These are phyloP conservation scores for Begonia peltatifolia DNA, from an alignment of 306 rosid genomes.

Conservation along the genomic window DNA sequence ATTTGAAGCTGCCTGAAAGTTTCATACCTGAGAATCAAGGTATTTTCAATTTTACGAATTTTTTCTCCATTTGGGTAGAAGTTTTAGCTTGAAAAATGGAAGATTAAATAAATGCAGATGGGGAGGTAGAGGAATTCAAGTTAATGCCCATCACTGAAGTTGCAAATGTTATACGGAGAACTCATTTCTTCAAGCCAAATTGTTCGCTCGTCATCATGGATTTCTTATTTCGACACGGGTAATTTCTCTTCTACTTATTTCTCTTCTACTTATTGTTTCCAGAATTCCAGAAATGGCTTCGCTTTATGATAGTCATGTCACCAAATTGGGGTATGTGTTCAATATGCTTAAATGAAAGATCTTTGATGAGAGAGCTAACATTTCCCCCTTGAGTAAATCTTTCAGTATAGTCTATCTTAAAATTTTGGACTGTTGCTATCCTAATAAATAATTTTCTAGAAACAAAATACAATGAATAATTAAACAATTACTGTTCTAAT, in stretches of 20 bases:
- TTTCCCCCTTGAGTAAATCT: too few species aligned
- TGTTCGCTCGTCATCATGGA: conserved; percentile 61
- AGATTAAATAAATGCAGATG: conserved; percentile 36
- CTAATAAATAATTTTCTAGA: too few species aligned
- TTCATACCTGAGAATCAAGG: conserved; percentile 77
- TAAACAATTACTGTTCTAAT: too few species aligned
- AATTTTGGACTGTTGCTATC: too few species aligned
- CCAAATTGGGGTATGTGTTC: too few species aligned
- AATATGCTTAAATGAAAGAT: too few species aligned
- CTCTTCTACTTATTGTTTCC: not conserved
- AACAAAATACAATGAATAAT: too few species aligned
- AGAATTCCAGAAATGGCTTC: too few species aligned
- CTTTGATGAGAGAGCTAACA: too few species aligned
- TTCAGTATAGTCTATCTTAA: too few species aligned
- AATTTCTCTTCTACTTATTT: conserved; percentile 12
- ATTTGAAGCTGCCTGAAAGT: conserved; percentile 63
- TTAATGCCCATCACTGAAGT: conserved; percentile 44
- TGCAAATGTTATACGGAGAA: conserved; percentile 54
- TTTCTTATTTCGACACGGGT: conserved; percentile 76
- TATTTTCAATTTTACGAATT: conserved; percentile 1
- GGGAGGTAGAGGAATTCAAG: conserved; percentile 88
- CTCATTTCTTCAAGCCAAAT: conserved; percentile 56
- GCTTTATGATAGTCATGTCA: too few species aligned
- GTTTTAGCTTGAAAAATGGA: too few species aligned
- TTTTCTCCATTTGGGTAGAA: not conserved